phyloP scores from a whole-genome alignment of 108 stramenopile species.

The Cylindrotheca fusiformis region DNA sequence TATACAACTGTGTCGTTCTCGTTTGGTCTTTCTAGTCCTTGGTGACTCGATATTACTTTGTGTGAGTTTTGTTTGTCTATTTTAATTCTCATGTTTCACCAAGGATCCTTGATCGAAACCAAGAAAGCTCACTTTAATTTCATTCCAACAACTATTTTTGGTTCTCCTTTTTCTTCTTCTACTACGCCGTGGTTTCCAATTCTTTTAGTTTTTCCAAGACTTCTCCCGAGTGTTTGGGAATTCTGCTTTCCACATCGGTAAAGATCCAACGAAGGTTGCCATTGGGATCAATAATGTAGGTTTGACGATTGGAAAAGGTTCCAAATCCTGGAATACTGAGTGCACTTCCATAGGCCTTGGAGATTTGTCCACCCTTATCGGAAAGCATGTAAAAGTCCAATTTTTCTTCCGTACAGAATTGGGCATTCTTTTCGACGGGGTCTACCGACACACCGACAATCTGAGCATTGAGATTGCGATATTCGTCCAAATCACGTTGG shows the following conservation, averaged over 20 bases:
- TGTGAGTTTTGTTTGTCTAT: too few species aligned
- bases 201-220: conserved; percentile 72
- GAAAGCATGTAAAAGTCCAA: conserved; percentile 75
- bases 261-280: conserved; percentile 73
- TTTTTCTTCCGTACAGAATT: conserved; percentile 65
- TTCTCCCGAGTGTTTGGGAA: conserved; percentile 65
- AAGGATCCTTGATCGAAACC: too few species aligned
- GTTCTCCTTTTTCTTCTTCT: not conserved
- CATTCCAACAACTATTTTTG: not conserved
- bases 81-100: too few species aligned
- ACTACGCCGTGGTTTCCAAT: conserved; percentile 34
- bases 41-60: too few species aligned
- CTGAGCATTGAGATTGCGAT: conserved; percentile 55
- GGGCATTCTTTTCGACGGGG: conserved; percentile 74
- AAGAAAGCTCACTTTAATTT: too few species aligned
- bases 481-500: conserved; percentile 53
- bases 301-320: conserved; percentile 79
- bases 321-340: conserved; percentile 76
- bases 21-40: not conserved
- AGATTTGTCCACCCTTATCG: conserved; percentile 64
- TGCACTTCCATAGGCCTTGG: conserved; percentile 56
- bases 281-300: conserved; percentile 83
- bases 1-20: not conserved
- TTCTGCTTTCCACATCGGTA: conserved; percentile 70
- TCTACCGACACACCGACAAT: conserved; percentile 83